Evolutionary conservation across 306 rosid species (phyloP).

Genomic region (Rubus idaeus): DNA sequence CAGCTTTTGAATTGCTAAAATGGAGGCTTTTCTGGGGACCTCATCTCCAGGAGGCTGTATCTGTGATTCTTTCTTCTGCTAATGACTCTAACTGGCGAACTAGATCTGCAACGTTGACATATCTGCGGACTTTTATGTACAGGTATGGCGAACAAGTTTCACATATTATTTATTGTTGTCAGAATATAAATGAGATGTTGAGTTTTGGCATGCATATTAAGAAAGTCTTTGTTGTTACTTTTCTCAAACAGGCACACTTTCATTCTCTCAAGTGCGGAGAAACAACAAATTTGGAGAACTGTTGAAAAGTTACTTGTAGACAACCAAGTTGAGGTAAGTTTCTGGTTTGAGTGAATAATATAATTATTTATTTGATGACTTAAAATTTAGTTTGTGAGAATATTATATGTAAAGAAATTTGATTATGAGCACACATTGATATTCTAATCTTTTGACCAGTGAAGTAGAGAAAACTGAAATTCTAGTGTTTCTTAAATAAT

Average conservation of each 20-base stretch:
- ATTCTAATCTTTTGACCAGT: not conserved
- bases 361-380: not conserved
- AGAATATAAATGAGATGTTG: not conserved
- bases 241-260: conserved; percentile 74
- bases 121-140: conserved; percentile 89
- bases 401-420: not conserved
- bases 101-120: conserved; percentile 91
- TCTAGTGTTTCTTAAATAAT: not conserved
- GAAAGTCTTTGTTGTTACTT: not conserved
- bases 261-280: conserved; percentile 66
- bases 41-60: conserved; percentile 72
- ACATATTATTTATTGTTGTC: not conserved
- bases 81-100: conserved; percentile 91
- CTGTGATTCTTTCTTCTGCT: conserved; percentile 83
- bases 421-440: not conserved
- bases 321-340: conserved; percentile 97
- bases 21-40: conserved; percentile 92
- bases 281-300: conserved; percentile 80
- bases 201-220: conserved; percentile 3
- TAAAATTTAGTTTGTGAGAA: not conserved
- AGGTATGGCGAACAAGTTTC: conserved; percentile 46
- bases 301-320: conserved; percentile 89
- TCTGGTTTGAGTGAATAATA: conserved; percentile 8
- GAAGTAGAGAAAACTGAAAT: not conserved
- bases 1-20: conserved; percentile 83